Evolutionary conservation across 2,329 filamentous ascomycete genomes (phyloP).

Genomic region (Diaporthe nobilis): DNA sequence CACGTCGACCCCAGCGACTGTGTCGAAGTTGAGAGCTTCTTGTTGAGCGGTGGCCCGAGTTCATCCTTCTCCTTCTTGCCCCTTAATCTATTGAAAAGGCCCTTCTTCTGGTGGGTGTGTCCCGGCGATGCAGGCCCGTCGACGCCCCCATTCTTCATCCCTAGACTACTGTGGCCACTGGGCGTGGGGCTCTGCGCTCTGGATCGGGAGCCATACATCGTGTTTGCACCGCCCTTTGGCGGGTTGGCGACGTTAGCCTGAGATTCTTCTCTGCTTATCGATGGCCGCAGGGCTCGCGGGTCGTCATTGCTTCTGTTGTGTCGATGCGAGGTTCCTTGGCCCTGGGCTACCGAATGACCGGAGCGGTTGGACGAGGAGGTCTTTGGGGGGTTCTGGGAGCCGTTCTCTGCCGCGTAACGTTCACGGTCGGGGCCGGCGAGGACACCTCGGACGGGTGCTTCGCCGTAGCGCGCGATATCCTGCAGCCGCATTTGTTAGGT

Average conservation of each 20-base stretch:
- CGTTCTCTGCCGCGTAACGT: constrained; percentile 70
- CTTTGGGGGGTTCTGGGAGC: constrained; percentile 65
- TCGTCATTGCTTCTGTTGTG: constrained; percentile 81
- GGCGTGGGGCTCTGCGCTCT: constrained; percentile 88
- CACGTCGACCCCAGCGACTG: constrained; percentile 62
- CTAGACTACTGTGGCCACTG: constrained; percentile 69
- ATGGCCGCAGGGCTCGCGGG: constrained; percentile 76
- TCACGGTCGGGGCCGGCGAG: constrained; percentile 79
- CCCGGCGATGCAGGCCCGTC: constrained; percentile 73
- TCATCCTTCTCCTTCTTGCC: constrained; percentile 69
- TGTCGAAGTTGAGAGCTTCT: constrained; percentile 65
- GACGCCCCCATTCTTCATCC: constrained; percentile 63
- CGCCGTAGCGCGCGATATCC: constrained; percentile 83
- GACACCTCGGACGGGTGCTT: constrained; percentile 80
- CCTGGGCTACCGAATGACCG: constrained; percentile 72
- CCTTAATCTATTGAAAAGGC: constrained; percentile 65
- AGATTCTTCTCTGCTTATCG: constrained; percentile 82
- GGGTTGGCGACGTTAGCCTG: constrained; percentile 60
- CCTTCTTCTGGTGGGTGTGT: constrained; percentile 63
- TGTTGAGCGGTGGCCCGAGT: constrained; percentile 58
- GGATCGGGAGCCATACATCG: constrained; percentile 62
- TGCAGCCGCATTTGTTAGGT: constrained; percentile 50
- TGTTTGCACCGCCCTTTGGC: constrained; percentile 62
- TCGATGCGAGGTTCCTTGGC: constrained; percentile 74
- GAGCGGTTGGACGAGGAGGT: constrained; percentile 75